A percentile compares a stretch with the other conserved stretches of the same genome.
Conservation (phyloP, 73 alveolate species). For the Paramecium sonneborni region DNA sequence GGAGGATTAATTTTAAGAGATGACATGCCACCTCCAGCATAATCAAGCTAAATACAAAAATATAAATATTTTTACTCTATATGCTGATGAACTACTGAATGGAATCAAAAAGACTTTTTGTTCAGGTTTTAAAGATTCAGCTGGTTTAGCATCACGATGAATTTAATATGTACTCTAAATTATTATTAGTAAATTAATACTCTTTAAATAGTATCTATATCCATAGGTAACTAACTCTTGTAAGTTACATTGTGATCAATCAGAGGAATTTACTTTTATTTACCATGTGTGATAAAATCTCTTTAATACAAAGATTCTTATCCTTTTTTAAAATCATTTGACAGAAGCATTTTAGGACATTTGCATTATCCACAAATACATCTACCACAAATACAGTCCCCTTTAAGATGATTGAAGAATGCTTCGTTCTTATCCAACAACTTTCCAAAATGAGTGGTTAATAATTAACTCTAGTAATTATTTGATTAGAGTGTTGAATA, state of each 20-base stretch:
- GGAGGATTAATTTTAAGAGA: conserved; percentile 29
- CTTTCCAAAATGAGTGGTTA: not conserved
- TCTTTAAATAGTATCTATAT: conserved; percentile 15
- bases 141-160: not conserved
- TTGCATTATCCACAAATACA: conserved; percentile 39
- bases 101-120: conserved; percentile 5
- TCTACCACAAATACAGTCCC: conserved; percentile 22
- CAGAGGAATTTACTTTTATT: conserved; percentile 3
- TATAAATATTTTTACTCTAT: not conserved
- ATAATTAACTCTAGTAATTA: not conserved
- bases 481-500: not conserved
- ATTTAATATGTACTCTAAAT: not conserved
- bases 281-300: not conserved
- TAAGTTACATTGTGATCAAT: conserved; percentile 34
- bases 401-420: conserved; percentile 16
- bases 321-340: conserved; percentile 34
- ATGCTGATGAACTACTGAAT: conserved; percentile 24
- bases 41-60: not conserved
- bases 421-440: conserved; percentile 9
- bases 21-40: not conserved
- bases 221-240: conserved; percentile 19
- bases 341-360: conserved; percentile 9
- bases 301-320: conserved; percentile 18
- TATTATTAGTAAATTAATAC: not conserved
- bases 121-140: conserved; percentile 30